phyloP scores from a whole-genome alignment of 345 rosid genomes.

The Arabidopsis arenosa region DNA sequence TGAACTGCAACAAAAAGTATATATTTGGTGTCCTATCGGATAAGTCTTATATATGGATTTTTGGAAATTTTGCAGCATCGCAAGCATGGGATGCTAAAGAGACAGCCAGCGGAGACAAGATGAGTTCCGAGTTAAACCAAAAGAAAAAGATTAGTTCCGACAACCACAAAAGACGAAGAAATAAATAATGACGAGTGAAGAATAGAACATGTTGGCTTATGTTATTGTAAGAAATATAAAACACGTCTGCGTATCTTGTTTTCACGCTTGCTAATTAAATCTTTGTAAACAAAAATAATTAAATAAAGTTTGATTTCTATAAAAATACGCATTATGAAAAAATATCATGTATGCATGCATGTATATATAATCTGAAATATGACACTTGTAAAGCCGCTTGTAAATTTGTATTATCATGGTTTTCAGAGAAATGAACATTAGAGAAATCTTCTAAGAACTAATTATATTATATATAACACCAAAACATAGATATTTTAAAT shows the following conservation, averaged over 20 bases:
- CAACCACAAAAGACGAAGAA: neutral
- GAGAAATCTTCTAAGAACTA: too few species aligned
- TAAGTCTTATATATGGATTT: neutral
- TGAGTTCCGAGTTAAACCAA: too few species aligned
- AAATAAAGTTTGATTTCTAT: neutral
- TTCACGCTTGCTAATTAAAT: neutral
- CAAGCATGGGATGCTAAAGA: constrained; percentile 32
- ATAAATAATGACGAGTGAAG: neutral
- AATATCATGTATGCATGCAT: too few species aligned
- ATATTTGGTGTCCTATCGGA: too few species aligned
- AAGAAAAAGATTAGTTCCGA: too few species aligned
- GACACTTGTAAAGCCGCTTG: too few species aligned
- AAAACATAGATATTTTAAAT: neutral
- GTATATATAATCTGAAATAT: too few species aligned
- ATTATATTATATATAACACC: too few species aligned
- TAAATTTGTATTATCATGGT: too few species aligned
- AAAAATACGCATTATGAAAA: neutral
- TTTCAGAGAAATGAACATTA: too few species aligned
- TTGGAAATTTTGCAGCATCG: constrained; percentile 27
- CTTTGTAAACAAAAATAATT: neutral
- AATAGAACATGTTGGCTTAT: neutral
- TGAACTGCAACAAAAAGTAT: neutral
- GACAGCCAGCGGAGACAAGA: neutral
- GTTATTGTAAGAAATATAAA: neutral
- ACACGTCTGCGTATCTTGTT: constrained; percentile 39